These are phyloP conservation scores for Colletotrichum sp. DNA, from an alignment of 2,329 filamentous ascomycete genomes.

Conservation along the genomic window DNA sequence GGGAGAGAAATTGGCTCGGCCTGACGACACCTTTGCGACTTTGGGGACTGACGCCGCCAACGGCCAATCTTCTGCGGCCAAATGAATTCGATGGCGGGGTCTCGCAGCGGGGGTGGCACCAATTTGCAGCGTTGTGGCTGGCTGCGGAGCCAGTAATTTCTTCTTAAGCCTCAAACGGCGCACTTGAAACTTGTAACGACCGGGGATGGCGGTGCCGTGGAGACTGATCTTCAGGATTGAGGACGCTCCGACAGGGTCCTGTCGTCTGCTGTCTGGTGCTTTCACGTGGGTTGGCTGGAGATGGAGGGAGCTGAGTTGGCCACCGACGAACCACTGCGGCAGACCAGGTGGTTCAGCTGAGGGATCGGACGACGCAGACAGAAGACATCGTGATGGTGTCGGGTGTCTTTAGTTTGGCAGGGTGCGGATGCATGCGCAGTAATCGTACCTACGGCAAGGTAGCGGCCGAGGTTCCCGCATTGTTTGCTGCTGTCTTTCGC, in stretches of 20 bases:
- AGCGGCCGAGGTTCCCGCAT: not conserved
- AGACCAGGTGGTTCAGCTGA: not conserved
- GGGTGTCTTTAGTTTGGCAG: not conserved
- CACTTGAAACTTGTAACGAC: slow-evolving; percentile 16
- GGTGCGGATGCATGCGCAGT: not conserved
- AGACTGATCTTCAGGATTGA: slow-evolving; percentile 9
- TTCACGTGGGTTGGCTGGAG: slow-evolving; percentile 2
- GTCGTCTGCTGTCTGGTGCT: not conserved
- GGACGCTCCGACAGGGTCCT: slow-evolving; percentile 10
- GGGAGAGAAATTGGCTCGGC: slow-evolving; percentile 19
- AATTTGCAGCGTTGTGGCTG: slow-evolving; percentile 17
- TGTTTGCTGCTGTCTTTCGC: not conserved
- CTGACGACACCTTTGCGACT: not conserved
- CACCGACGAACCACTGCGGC: not conserved
- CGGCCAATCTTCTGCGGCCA: slow-evolving; percentile 14
- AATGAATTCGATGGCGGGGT: slow-evolving; percentile 17
- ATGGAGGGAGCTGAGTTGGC: not conserved
- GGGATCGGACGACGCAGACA: not conserved
- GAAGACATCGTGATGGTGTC: not conserved
- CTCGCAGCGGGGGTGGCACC: slow-evolving; percentile 22
- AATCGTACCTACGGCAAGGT: not conserved
- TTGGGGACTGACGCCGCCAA: slow-evolving; percentile 1
- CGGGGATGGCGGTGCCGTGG: slow-evolving; percentile 22
- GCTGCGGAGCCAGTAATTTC: slow-evolving; percentile 22
- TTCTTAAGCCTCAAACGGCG: slow-evolving; percentile 11